phyloP scores from a whole-genome alignment of 768 basidiomycete species.

The Kwoniella sp. region DNA sequence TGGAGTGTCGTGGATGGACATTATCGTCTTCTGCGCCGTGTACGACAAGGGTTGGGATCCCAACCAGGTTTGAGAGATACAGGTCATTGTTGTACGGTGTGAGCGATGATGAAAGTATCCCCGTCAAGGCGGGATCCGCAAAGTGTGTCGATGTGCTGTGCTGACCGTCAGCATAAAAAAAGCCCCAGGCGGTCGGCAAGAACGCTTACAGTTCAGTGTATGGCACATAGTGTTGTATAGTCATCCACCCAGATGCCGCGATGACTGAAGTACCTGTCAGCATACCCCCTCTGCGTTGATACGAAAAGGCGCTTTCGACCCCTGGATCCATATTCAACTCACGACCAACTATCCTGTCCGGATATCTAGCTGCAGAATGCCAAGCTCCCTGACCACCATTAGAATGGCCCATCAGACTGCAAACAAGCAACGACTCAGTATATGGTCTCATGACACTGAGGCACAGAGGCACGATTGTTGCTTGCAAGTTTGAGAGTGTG shows the following conservation, averaged over 20 bases:
- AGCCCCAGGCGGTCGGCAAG: not conserved
- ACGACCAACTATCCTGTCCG: constrained; percentile 63
- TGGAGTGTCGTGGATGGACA: constrained; percentile 82
- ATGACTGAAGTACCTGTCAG: constrained; percentile 57
- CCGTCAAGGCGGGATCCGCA: constrained; percentile 72
- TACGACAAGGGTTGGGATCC: constrained; percentile 71
- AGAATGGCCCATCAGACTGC: constrained; percentile 82
- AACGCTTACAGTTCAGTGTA: constrained; percentile 68
- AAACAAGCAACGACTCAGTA: too few relatives aligned
- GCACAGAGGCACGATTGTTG: too few relatives aligned
- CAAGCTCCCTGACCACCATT: constrained; percentile 91
- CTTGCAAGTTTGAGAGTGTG: too few relatives aligned
- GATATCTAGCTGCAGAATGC: constrained; percentile 75
- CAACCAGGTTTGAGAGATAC: constrained; percentile 74
- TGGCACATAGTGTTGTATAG: constrained; percentile 82
- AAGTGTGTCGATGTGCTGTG: constrained; percentile 61
- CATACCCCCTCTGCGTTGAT: not conserved
- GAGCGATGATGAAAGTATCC: constrained; percentile 72
- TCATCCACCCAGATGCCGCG: constrained; percentile 79
- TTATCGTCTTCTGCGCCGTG: constrained; percentile 79
- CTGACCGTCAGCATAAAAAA: not conserved
- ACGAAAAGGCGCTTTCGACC: not conserved
- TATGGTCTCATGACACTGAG: too few relatives aligned
- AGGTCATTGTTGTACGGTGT: constrained; percentile 86
- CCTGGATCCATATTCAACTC: not conserved